phyloP scores from a whole-genome alignment of 169 alveolate species.

The Eimeria acervulina region DNA sequence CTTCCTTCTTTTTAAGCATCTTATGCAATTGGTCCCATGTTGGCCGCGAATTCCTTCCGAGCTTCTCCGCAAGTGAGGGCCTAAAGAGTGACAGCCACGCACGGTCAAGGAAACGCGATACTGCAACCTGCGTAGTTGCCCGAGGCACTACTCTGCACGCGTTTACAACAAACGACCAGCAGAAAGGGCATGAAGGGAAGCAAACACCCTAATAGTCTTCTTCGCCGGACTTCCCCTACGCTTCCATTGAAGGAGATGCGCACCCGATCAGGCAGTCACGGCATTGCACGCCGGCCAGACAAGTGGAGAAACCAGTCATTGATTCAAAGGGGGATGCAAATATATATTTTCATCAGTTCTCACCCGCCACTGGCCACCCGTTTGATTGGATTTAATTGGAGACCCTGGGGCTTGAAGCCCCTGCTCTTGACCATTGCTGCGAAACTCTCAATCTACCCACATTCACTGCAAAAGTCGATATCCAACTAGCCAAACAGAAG shows the following conservation, averaged over 20 bases:
- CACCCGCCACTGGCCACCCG: constrained; percentile 79
- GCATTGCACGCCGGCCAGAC: neutral
- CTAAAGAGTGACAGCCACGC: constrained; percentile 38
- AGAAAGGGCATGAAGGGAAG: neutral
- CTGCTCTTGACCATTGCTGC: constrained; percentile 77
- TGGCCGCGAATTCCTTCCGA: constrained; percentile 82
- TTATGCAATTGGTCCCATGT: constrained; percentile 83
- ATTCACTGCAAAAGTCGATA: constrained; percentile 16
- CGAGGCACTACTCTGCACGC: neutral
- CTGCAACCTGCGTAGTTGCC: neutral
- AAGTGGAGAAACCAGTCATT: neutral
- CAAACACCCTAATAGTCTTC: neutral
- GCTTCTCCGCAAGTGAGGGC: constrained; percentile 81
- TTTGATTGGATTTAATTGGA: constrained; percentile 75
- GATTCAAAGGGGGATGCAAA: neutral
- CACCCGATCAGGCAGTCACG: neutral
- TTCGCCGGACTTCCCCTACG: neutral
- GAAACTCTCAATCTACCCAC: neutral
- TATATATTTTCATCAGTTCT: neutral
- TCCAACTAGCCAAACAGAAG: neutral
- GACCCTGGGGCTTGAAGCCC: constrained; percentile 85
- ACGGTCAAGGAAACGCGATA: neutral
- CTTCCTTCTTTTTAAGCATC: constrained; percentile 82
- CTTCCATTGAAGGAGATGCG: neutral
- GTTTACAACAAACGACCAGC: neutral